A percentile compares a stretch with the other conserved stretches of the same genome.
phyloP scores from a whole-genome alignment of 768 basidiomycete genomes.

The Leccinum incarnatum region DNA sequence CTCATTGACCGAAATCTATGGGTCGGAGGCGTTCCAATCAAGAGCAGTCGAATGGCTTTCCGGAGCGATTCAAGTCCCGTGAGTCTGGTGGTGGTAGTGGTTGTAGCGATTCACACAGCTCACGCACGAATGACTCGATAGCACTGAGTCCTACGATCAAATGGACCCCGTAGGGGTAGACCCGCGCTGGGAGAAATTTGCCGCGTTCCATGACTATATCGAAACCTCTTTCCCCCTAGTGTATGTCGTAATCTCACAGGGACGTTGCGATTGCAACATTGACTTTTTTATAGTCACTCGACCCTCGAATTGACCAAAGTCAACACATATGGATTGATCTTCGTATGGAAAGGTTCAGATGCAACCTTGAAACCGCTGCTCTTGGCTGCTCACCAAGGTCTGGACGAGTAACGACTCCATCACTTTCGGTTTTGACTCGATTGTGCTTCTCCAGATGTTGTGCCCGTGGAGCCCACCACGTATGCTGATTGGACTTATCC shows the following conservation, averaged over 20 bases:
- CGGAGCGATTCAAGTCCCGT: conserved; percentile 42
- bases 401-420: not conserved
- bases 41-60: conserved; percentile 37
- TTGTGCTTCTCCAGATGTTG: conserved; percentile 48
- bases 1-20: conserved; percentile 29
- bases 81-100: conserved; percentile 17
- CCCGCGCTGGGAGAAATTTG: conserved; percentile 54
- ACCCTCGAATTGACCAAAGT: conserved; percentile 53
- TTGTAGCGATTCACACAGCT: not conserved
- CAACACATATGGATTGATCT: conserved; percentile 61
- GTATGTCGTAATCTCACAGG: conserved; percentile 32
- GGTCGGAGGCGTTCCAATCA: conserved; percentile 34
- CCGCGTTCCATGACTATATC: conserved; percentile 55
- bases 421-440: not conserved
- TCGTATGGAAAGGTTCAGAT: conserved; percentile 52
- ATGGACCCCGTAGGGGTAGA: conserved; percentile 49
- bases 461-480: conserved; percentile 59
- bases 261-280: not conserved
- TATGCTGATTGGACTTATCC: conserved; percentile 57
- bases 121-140: conserved; percentile 19
- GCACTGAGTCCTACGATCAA: conserved; percentile 51
- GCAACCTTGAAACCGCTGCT: conserved; percentile 55
- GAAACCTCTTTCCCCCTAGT: conserved; percentile 56
- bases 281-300: conserved; percentile 39
- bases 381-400: conserved; percentile 54